Base-by-base conservation (phyloP, 1,284 basidiomycete species). In the Papiliotrema laurentii region DNA sequence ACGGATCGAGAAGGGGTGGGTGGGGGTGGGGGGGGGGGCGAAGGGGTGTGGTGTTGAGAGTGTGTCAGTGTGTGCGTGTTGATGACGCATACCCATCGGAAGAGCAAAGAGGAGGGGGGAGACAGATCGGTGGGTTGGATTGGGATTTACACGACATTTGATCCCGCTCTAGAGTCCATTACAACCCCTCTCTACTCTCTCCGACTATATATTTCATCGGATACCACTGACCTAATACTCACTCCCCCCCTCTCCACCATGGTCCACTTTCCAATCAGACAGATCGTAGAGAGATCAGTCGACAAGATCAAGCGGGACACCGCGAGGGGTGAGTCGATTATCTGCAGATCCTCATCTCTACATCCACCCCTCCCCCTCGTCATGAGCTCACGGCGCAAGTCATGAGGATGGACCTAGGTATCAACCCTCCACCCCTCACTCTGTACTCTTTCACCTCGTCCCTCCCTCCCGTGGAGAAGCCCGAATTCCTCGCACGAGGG, bases 271-370 rank as follows among this genome's bases (percentile, higher is more conserved):
- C 64, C 64, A 4, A 50, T 73, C 49, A 66, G 65, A 47, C 51
- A 59, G 27, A 68, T 71, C 55, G 42, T 72, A n/a, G 63, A 61
- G 37, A 50, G 71, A 34, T 66, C 66, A 7, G 31, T 71, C 28
- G 60, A 59, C 38, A 52, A 72, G 26, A 50, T 74, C 22, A 55
- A 56, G 31, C 44, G 59, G 19, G 69, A 63, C 50, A 63, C 68
- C 3, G 50, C 60, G 2, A 61, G 58, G 40, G 61, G 68, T 69
- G 34, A 30, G 66, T 54, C n/a, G 22, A 4, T 13, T 5, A 31
- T 11, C 5, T 16, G 24, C 30, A 24, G 6, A 34, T 35, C 9
- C 6, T 4, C 6, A 48, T 5, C 13, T 18, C 39, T 35, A 31
- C 2, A 9, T 36, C 19, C 9, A 35, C 26, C 37, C 25, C 34